Base-by-base conservation (phyloP, 805 yeast species). In the Wickerhamomyces chambardii region DNA sequence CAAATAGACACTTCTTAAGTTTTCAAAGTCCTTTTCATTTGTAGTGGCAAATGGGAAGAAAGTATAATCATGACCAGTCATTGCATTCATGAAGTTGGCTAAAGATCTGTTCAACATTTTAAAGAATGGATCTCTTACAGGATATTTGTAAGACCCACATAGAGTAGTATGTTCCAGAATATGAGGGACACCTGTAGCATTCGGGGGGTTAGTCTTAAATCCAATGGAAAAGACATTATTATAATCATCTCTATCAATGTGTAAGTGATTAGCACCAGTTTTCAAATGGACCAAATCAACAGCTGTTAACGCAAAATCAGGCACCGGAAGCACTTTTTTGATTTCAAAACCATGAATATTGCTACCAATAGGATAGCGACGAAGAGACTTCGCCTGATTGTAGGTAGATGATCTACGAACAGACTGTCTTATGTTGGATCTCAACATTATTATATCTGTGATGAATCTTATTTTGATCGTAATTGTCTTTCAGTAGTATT, bases 61-160 rank as follows among this genome's bases (percentile, higher is more conserved):
- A 0, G 98, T 92, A 53, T 87, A 89, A 58, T 92, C 97, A 47
- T 84, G 89, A 17, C 95, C 98, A 0, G 98, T 92, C 96, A 92
- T 85, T 8, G 98, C 98, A 55, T 92, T 92, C 98, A 92, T 92
- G 59, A 87, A 92, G 55, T 86, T 92, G 25, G 96, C 78, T 49
- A 92, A 63, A n/a, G 97, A 86, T 43, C 97, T 64, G 56, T 87
- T 90, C 39, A 90, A 66, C 98, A 92, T 92, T 56, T 90, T 90
- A 72, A 92, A 92, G 58, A 92, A 92, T 2, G 98, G 98, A 59
- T 92, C 98, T 45, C 97, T 68, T 2, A 92, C 96, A 3, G 97
- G 97, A 56, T 76, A 92, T 51, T 81, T 83, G 37, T 72, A 66
- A 2, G 97, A 87, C 3, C 98, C 98, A 61, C 98, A 92, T 25